phyloP scores from a whole-genome alignment of 2,329 filamentous ascomycete species.

The Sclerotinia subarctica region DNA sequence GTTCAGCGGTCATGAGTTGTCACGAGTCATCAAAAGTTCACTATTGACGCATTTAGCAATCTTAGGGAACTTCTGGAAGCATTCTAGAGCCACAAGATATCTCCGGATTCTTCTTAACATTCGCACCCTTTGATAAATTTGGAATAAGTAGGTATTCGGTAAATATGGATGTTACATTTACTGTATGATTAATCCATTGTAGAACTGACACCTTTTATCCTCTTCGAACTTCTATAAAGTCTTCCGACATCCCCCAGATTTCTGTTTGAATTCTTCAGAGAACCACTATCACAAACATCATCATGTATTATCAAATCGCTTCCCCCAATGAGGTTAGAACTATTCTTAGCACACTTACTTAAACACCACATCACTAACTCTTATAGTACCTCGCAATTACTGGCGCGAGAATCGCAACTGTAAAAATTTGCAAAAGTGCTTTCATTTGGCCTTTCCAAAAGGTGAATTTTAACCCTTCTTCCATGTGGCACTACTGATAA shows the following conservation, averaged over 20 bases:
- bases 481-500: conserved; percentile 21
- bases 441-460: conserved; percentile 69
- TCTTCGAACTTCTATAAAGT: not conserved
- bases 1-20: not conserved
- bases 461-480: conserved; percentile 40
- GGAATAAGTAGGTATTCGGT: not conserved
- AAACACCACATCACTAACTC: conserved; percentile 58
- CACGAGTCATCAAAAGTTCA: too few species aligned
- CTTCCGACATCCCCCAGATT: not conserved
- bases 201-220: not conserved
- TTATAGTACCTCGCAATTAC: conserved; percentile 87
- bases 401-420: conserved; percentile 69
- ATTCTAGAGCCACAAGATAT: not conserved
- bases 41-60: not conserved
- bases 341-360: not conserved
- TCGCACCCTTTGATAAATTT: not conserved
- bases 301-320: conserved; percentile 5
- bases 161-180: not conserved
- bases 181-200: not conserved
- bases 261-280: not conserved
- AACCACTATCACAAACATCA: not conserved
- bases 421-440: conserved; percentile 75
- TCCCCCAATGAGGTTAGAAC: conserved; percentile 11
- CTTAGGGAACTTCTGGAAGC: too few species aligned
- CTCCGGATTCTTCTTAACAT: not conserved